phyloP scores from a whole-genome alignment of 257 asterid genomes.

The Mitragyna speciosa region DNA sequence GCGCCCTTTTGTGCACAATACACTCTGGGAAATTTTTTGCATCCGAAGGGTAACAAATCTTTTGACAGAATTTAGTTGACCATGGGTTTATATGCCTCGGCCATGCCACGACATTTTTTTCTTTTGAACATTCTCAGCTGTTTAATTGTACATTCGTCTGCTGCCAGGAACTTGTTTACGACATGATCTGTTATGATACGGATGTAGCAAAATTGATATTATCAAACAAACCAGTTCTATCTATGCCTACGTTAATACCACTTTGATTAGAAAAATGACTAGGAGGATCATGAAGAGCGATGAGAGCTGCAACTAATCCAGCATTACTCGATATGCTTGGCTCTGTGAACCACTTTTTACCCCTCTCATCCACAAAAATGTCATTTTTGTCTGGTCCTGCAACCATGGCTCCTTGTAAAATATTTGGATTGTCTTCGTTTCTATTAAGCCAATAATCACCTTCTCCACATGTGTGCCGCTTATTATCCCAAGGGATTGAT shows the following conservation, averaged over 20 bases:
- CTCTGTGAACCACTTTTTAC: slow-evolving; percentile 43
- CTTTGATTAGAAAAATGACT: slow-evolving; percentile 9
- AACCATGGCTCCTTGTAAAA: slow-evolving; percentile 53
- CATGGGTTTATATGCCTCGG: neutral
- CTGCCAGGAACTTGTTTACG: neutral
- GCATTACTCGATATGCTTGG: slow-evolving; percentile 55
- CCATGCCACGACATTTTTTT: neutral
- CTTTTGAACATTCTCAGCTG: neutral
- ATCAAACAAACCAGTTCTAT: slow-evolving; percentile 46
- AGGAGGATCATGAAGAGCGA: slow-evolving; percentile 48
- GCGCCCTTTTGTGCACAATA: too few relatives aligned
- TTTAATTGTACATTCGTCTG: neutral
- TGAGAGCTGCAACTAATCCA: slow-evolving; percentile 55
- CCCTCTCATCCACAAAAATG: slow-evolving; percentile 40
- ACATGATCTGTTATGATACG: neutral
- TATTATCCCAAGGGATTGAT: slow-evolving; percentile 52
- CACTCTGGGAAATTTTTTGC: too few relatives aligned
- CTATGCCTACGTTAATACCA: slow-evolving; percentile 42
- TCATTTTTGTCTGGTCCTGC: slow-evolving; percentile 53
- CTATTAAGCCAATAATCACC: slow-evolving; percentile 42
- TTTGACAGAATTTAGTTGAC: too few relatives aligned
- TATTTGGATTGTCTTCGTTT: slow-evolving; percentile 38
- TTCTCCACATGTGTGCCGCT: slow-evolving; percentile 34
- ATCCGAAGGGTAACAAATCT: too few relatives aligned
- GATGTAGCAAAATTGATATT: slow-evolving; percentile 32